Conservation (phyloP, 768 basidiomycete genomes). For the Chiua virens region DNA sequence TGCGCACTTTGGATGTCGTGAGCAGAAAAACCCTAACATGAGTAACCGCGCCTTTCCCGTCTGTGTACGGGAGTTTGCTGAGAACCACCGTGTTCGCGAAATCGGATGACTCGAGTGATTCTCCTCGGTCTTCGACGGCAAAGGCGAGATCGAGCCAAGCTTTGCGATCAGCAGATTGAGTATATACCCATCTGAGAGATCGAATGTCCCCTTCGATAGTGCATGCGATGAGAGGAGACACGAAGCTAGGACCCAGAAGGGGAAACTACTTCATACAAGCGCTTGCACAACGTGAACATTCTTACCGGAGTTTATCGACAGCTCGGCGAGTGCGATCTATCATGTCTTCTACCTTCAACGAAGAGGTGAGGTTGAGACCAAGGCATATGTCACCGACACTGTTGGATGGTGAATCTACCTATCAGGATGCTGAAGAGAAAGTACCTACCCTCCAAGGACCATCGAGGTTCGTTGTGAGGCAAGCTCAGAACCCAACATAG, state of each 20-base stretch:
- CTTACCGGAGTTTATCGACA: conserved; percentile 22
- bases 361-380: conserved; percentile 15
- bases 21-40: conserved; percentile 10
- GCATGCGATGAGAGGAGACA: conserved; percentile 20
- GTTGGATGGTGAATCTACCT: too few relatives aligned
- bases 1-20: conserved; percentile 2
- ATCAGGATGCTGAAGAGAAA: not conserved
- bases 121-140: conserved; percentile 13
- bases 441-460: conserved; percentile 12
- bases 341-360: conserved; percentile 3
- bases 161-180: conserved; percentile 20
- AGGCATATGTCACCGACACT: conserved; percentile 21
- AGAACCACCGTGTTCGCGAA: conserved; percentile 18
- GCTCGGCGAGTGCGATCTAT: conserved; percentile 9
- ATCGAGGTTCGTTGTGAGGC: conserved; percentile 11
- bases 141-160: conserved; percentile 25
- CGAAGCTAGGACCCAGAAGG: conserved; percentile 4
- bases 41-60: not conserved
- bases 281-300: too few relatives aligned
- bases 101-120: conserved; percentile 9
- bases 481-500: conserved; percentile 18
- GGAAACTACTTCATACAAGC: too few relatives aligned
- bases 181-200: conserved; percentile 23
- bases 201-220: conserved; percentile 1
- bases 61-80: conserved; percentile 19